Percentiles rank a stretch among this genome's conserved stretches.
Evolutionary conservation across 352 stramenopile genomes (phyloP).

Genomic region (Plasmopara halstedii): DNA sequence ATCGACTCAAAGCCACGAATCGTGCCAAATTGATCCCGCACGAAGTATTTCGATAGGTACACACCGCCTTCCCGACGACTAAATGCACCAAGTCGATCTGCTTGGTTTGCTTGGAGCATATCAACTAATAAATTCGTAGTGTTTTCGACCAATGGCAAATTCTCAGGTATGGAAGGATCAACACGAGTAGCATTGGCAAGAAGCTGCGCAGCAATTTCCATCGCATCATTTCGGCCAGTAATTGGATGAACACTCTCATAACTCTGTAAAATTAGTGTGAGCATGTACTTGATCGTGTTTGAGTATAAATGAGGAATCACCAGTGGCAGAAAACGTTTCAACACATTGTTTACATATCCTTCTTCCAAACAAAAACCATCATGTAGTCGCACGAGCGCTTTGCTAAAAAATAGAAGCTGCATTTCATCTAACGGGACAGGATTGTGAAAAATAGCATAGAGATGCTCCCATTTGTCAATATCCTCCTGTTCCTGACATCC

Average conservation of each 20-base stretch:
- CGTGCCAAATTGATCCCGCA: slow-evolving; percentile 83
- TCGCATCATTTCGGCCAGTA: slow-evolving; percentile 79
- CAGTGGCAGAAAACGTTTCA: slow-evolving; percentile 66
- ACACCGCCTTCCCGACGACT: slow-evolving; percentile 71
- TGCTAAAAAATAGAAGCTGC: slow-evolving; percentile 83
- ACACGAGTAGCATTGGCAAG: slow-evolving; percentile 48
- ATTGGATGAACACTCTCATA: slow-evolving; percentile 86
- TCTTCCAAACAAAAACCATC: slow-evolving; percentile 83
- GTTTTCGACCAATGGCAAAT: slow-evolving; percentile 60
- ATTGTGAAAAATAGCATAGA: slow-evolving; percentile 80
- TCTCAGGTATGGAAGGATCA: slow-evolving; percentile 26
- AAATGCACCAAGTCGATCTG: slow-evolving; percentile 75
- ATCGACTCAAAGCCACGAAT: slow-evolving; percentile 84
- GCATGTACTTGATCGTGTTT: slow-evolving; percentile 87
- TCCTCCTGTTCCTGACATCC: slow-evolving; percentile 69
- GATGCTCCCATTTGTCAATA: slow-evolving; percentile 69
- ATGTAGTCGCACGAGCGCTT: slow-evolving; percentile 79
- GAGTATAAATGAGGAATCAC: slow-evolving; percentile 82
- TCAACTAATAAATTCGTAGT: slow-evolving; percentile 72
- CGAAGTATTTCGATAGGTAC: slow-evolving; percentile 85
- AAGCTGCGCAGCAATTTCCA: slow-evolving; percentile 72
- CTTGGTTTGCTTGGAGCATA: slow-evolving; percentile 84
- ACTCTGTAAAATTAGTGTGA: slow-evolving; percentile 80
- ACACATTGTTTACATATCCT: slow-evolving; percentile 75
- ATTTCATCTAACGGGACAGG: slow-evolving; percentile 75